Percentiles rank a stretch among this genome's conserved stretches.
These are phyloP conservation scores for Rhodotorula mucilaginosa DNA, from an alignment of 1,284 basidiomycete genomes.

Conservation along the genomic window DNA sequence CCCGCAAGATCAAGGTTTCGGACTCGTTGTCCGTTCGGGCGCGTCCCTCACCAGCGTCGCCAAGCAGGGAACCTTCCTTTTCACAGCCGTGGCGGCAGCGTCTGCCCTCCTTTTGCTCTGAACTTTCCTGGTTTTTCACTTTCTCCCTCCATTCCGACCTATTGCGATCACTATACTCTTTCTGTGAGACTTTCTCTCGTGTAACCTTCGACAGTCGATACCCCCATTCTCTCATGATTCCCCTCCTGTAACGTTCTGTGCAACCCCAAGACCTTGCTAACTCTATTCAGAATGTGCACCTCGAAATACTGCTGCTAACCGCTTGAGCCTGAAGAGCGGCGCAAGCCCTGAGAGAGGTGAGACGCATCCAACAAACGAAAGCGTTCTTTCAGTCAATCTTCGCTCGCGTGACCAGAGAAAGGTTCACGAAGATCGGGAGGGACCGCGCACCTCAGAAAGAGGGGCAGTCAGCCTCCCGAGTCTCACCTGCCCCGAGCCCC, in stretches of 20 bases:
- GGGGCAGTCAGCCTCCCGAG: too few species aligned
- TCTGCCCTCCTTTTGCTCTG: too few species aligned
- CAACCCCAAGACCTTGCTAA: background rate
- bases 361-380: background rate
- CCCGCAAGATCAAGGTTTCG: constrained; percentile 16
- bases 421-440: background rate
- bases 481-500: too few species aligned
- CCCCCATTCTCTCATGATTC: background rate
- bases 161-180: too few species aligned
- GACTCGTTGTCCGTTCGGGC: background rate
- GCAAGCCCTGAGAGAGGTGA: constrained; percentile 27
- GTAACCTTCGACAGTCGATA: too few species aligned
- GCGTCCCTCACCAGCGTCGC: too few species aligned
- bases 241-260: background rate
- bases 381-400: background rate
- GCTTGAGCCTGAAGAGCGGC: constrained; percentile 10
- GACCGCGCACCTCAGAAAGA: background rate
- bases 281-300: constrained; percentile 8
- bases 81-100: too few species aligned
- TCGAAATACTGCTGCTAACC: constrained; percentile 29
- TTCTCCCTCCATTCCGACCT: too few species aligned
- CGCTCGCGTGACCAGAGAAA: background rate
- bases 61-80: too few species aligned
- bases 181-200: too few species aligned
- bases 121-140: too few species aligned